These are phyloP conservation scores for Fraxinus ornus DNA, from an alignment of 305 asterid species.

Conservation along the genomic window DNA sequence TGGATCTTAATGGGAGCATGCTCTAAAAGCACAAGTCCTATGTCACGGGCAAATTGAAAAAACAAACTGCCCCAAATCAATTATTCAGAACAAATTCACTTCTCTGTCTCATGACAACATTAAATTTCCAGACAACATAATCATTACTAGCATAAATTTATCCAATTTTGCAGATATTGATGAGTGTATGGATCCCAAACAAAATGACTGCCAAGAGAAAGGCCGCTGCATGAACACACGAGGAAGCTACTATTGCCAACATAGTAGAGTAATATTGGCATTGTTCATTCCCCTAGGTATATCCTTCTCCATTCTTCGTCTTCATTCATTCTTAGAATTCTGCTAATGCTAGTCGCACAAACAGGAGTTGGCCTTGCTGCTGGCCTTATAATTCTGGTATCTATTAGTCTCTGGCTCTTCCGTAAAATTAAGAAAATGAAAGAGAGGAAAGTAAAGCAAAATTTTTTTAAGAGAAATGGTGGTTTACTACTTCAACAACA, in stretches of 20 bases:
- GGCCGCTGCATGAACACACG: conserved; percentile 26
- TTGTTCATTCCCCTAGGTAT: conserved; percentile 25
- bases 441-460: neutral
- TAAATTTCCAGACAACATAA: neutral
- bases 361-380: neutral
- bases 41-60: neutral
- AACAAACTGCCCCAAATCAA: neutral
- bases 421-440: neutral
- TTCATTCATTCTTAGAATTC: neutral
- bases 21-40: neutral
- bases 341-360: conserved; percentile 3
- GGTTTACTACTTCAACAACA: conserved; percentile 18
- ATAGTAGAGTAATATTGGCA: neutral
- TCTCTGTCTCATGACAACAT: neutral
- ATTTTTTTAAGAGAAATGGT: conserved; percentile 22
- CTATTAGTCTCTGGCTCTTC: neutral
- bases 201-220: conserved; percentile 19
- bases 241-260: conserved; percentile 32
- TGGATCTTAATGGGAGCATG: neutral
- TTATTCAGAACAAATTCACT: neutral
- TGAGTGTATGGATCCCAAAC: conserved; percentile 28
- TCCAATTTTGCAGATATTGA: conserved; percentile 24
- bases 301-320: neutral
- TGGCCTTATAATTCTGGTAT: neutral
- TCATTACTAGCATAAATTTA: neutral